Evolutionary conservation across 208 protist genomes (phyloP), one percentile per base, ranked within the genome.

Genomic region (Acanthamoeba lenticulata): DNA sequence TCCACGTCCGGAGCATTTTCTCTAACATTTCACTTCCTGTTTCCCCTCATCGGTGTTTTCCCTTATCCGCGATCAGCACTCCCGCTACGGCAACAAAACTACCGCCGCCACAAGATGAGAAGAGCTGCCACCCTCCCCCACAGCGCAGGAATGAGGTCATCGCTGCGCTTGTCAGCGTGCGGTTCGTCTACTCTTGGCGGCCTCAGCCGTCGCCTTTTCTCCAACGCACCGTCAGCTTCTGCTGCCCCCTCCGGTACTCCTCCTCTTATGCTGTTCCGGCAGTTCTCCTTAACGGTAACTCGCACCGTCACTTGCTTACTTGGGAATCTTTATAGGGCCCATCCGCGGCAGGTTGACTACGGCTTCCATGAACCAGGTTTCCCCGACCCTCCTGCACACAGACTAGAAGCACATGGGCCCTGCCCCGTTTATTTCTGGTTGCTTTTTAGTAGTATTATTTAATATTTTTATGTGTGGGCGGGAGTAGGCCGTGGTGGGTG

Each of bases 301-400:
- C n/a, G n/a, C n/a, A n/a, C n/a, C n/a, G n/a, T n/a, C n/a, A n/a
- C n/a, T n/a, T n/a, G n/a, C n/a, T n/a, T n/a, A n/a, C n/a, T n/a
- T n/a, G n/a, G n/a, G n/a, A n/a, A n/a, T n/a, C n/a, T n/a, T n/a
- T n/a, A n/a, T 19, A 79, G 67, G 67, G 36, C 67, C 67, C 0
- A 79, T 79, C 27, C 67, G 67, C 19, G 67, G 67, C 13, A 42
- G 36, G 36, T 36, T 79, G 19, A 79, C 67, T 6, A 79, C 32
- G 67, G 67, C 67, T 2, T 47, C 67, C 36, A 79, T 79, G 67
- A 79, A 79, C 67, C 67, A 79, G 67, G 67, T 45, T n/a, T n/a
- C n/a, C n/a, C n/a, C n/a, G n/a, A n/a, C n/a, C n/a, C n/a, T n/a
- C n/a, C n/a, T n/a, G n/a, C n/a, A n/a, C n/a, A n/a, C n/a, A n/a